Evolutionary conservation across 306 rosid genomes (phyloP).

Genomic region (Fragaria iinumae): DNA sequence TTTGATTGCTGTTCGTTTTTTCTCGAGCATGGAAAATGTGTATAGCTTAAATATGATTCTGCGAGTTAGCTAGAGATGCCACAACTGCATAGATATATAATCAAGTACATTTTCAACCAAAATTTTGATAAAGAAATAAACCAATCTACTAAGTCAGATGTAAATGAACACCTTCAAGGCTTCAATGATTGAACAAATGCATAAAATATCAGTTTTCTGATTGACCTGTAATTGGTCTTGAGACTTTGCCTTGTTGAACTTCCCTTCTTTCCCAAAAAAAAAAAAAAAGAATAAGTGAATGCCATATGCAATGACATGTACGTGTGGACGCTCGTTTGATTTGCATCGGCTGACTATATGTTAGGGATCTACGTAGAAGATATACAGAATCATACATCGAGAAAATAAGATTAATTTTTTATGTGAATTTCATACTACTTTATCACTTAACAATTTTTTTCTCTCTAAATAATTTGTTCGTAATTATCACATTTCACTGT

Average conservation of each 20-base stretch:
- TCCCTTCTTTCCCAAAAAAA: not conserved
- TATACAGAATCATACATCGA: too few species aligned
- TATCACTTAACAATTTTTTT: too few species aligned
- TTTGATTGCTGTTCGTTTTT: not conserved
- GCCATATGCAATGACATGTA: conserved; percentile 7
- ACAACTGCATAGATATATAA: not conserved
- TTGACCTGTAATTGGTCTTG: conserved; percentile 17
- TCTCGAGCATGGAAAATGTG: not conserved
- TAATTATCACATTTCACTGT: too few species aligned
- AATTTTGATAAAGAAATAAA: not conserved
- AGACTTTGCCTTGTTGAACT: not conserved
- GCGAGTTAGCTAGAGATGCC: not conserved
- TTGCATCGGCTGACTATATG: too few species aligned
- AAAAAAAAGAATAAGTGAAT: not conserved
- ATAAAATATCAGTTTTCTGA: not conserved
- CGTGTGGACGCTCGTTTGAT: not conserved
- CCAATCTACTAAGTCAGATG: not conserved
- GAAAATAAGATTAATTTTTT: too few species aligned
- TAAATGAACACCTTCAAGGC: not conserved
- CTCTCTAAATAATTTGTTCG: too few species aligned
- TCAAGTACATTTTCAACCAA: not conserved
- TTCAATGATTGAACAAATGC: not conserved
- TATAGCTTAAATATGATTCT: not conserved
- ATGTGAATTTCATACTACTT: too few species aligned
- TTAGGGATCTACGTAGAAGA: too few species aligned